Evolutionary conservation across 768 basidiomycete genomes (phyloP).

Genomic region (Suillus variegatus): DNA sequence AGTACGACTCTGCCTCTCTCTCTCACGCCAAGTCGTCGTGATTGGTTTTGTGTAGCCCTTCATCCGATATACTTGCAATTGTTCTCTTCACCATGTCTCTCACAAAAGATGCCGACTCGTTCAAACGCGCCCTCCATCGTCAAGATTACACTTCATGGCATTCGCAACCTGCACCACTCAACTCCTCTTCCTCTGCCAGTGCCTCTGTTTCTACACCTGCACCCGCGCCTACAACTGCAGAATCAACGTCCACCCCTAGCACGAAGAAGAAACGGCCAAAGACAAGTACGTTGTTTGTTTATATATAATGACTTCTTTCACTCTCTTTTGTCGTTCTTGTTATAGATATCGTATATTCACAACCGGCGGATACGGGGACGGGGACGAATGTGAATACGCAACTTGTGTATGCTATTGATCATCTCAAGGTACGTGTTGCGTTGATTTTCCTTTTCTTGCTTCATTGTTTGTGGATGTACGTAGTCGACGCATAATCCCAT

Average conservation of each 20-base stretch:
- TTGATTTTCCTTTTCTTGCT: neutral
- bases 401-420: constrained; percentile 79
- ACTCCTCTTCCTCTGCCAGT: constrained; percentile 19
- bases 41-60: too few relatives aligned
- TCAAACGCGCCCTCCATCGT: constrained; percentile 62
- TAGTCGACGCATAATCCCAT: constrained; percentile 68
- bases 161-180: constrained; percentile 51
- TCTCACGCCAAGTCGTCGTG: too few relatives aligned
- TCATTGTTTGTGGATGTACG: neutral
- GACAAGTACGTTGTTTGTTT: constrained; percentile 46
- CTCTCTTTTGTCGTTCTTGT: constrained; percentile 32
- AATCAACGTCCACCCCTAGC: neutral
- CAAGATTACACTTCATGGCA: constrained; percentile 81
- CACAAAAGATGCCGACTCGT: constrained; percentile 68
- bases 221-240: constrained; percentile 31
- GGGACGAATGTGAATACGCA: constrained; percentile 86
- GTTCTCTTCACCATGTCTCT: constrained; percentile 52
- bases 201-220: constrained; percentile 19
- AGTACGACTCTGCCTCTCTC: too few relatives aligned
- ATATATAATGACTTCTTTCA: neutral
- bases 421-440: constrained; percentile 60
- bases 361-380: constrained; percentile 83
- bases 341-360: constrained; percentile 78
- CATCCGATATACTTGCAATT: too few relatives aligned
- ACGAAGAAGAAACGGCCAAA: constrained; percentile 60